Evolutionary conservation across 805 yeast genomes (phyloP).

Genomic region (Candida nitratophila): DNA sequence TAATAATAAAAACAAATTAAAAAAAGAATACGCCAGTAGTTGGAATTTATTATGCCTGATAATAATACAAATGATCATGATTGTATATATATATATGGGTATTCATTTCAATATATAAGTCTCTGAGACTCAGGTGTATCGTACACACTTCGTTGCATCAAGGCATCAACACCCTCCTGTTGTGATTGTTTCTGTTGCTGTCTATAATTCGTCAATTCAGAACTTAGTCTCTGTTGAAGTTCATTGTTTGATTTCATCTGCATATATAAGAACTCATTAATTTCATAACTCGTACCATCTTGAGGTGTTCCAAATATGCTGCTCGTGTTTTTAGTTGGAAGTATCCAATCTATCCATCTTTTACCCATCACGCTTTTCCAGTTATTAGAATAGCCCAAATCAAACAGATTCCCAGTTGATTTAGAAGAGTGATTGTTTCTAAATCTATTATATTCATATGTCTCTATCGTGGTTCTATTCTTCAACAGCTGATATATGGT

Average conservation of each 20-base stretch:
- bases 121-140: background rate
- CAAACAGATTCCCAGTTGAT: constrained; percentile 61
- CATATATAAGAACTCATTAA: constrained; percentile 33
- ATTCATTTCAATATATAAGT: no score
- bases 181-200: constrained; percentile 4
- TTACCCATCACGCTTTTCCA: constrained; percentile 73
- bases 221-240: constrained; percentile 36
- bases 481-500: constrained; percentile 49
- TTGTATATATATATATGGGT: no score
- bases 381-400: constrained; percentile 59
- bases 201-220: constrained; percentile 23
- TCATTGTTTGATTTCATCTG: constrained; percentile 30
- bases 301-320: background rate
- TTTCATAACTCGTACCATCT: background rate
- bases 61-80: no score
- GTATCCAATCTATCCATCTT: constrained; percentile 56
- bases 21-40: no score
- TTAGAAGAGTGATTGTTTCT: constrained; percentile 37
- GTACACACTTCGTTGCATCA: constrained; percentile 5
- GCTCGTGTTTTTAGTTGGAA: constrained; percentile 40
- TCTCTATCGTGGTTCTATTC: constrained; percentile 80
- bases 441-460: constrained; percentile 48
- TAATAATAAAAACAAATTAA: no score
- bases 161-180: constrained; percentile 13
- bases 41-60: no score